Percentiles rank a stretch among this genome's conserved stretches.
Evolutionary conservation across 2,329 filamentous ascomycete genomes (phyloP).

Genomic region (Sporothrix pseudoabietina): DNA sequence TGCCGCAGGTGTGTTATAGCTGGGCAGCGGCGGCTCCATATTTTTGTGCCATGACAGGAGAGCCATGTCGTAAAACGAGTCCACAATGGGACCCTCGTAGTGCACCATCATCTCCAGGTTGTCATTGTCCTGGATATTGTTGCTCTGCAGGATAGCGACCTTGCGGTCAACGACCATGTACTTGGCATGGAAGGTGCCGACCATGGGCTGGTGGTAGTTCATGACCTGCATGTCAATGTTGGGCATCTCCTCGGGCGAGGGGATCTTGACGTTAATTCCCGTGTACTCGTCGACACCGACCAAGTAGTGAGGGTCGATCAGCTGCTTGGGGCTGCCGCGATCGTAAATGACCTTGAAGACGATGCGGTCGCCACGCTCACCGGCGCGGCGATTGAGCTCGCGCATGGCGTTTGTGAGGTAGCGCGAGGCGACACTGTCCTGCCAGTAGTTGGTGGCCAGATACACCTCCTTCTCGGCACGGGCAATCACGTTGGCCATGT

Average conservation of each 20-base stretch:
- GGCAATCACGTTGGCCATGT: slow-evolving; percentile 76
- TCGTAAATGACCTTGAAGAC: slow-evolving; percentile 78
- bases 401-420: slow-evolving; percentile 68
- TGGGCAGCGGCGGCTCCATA: slow-evolving; percentile 62
- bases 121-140: slow-evolving; percentile 77
- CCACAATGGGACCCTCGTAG: slow-evolving; percentile 74
- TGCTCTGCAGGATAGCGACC: slow-evolving; percentile 72
- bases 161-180: slow-evolving; percentile 75
- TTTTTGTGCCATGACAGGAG: slow-evolving; percentile 70
- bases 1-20: slow-evolving; percentile 53
- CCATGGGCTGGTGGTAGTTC: slow-evolving; percentile 68
- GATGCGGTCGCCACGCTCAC: slow-evolving; percentile 57
- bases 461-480: slow-evolving; percentile 72
- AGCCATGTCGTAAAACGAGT: slow-evolving; percentile 73
- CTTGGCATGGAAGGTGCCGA: slow-evolving; percentile 78
- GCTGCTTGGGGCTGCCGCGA: slow-evolving; percentile 65
- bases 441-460: slow-evolving; percentile 76
- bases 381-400: slow-evolving; percentile 68
- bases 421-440: slow-evolving; percentile 65
- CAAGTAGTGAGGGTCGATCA: slow-evolving; percentile 64
- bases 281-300: slow-evolving; percentile 62
- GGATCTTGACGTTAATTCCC: slow-evolving; percentile 60
- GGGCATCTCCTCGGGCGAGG: slow-evolving; percentile 65
- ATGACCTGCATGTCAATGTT: slow-evolving; percentile 72
- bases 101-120: slow-evolving; percentile 82